A percentile compares a stretch with the other conserved stretches of the same genome.
Evolutionary conservation across 345 rosid genomes (phyloP).

Genomic region (Stellera chamaejasme): DNA sequence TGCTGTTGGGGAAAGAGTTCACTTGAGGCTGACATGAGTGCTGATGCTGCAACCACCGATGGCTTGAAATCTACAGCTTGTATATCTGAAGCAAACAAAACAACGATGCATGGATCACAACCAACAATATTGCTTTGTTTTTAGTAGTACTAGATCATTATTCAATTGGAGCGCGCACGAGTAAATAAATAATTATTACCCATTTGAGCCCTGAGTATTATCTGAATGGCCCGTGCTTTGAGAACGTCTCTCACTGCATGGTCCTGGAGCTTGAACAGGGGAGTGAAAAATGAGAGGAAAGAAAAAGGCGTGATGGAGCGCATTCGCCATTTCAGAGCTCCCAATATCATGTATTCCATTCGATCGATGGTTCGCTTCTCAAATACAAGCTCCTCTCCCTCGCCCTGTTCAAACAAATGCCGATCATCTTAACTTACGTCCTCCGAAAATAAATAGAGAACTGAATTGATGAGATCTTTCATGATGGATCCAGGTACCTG

Average conservation of each 20-base stretch:
- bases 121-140: background rate
- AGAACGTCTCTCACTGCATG: slow-evolving; percentile 37
- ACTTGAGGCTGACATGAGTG: slow-evolving; percentile 53
- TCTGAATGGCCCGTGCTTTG: slow-evolving; percentile 44
- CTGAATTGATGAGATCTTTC: too few relatives aligned
- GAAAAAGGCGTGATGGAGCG: slow-evolving; percentile 83
- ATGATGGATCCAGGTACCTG: slow-evolving; percentile 27
- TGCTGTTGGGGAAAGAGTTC: slow-evolving; percentile 43
- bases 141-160: background rate
- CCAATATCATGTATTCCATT: slow-evolving; percentile 69
- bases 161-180: too few relatives aligned
- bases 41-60: slow-evolving; percentile 61
- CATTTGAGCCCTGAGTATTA: slow-evolving; percentile 51
- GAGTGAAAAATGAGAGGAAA: slow-evolving; percentile 49
- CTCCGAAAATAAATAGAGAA: too few relatives aligned
- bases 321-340: slow-evolving; percentile 84
- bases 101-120: background rate
- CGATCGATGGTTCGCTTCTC: slow-evolving; percentile 48
- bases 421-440: too few relatives aligned
- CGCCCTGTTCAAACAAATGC: slow-evolving; percentile 21
- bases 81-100: slow-evolving; percentile 31
- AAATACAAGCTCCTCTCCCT: slow-evolving; percentile 29
- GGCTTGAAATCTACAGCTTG: slow-evolving; percentile 62
- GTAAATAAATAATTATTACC: slow-evolving; percentile 27
- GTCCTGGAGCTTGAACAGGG: slow-evolving; percentile 44